Evolutionary conservation across 169 alveolate genomes (phyloP), one percentile per base, ranked within the genome.

Genomic region (Plasmodium chabaudi): DNA sequence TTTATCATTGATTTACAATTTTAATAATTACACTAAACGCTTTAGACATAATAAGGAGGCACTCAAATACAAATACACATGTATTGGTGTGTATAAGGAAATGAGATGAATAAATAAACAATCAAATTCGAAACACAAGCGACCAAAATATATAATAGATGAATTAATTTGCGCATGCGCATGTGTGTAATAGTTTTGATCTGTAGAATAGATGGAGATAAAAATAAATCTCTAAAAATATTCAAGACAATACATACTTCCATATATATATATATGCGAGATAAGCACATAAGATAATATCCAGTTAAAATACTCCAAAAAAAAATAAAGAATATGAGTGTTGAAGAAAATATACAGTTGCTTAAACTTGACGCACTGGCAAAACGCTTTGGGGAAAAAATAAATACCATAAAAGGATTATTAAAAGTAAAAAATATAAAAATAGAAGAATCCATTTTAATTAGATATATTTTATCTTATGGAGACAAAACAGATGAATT

Each of bases 401-500:
- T 75, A 75, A 75, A 75, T 51, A 47, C 15, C 21, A n/a, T 75
- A 61, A 75, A 75, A 55, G 47, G 44, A 5, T 61, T 75, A 61
- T 25, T 75, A 55, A 75, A 63, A n/a, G 47, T 10, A 75, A 75
- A 75, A 75, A 64, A 64, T 63, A 51, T 75, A 61, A 75, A 15
- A 49, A 47, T 68, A 53, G 88, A 75, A 67, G 88, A 75, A 60
- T 46, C 67, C 0, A 63, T 75, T 15, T 27, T 75, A 75, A 21
- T 75, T 25, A 75, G 88, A 67, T 75, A 75, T 57, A 63, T 75
- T 75, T 55, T 75, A 46, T 63, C 77, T 19, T 75, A 75, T 75
- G 88, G 88, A 13, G 88, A 75, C 15, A 75, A 75, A 55, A 61
- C 64, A 63, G 88, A 75, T 23, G 88, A 75, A 75, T 65, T 74